phyloP scores from a whole-genome alignment of 495 filamentous ascomycete species.

The Cladorrhinum samala region DNA sequence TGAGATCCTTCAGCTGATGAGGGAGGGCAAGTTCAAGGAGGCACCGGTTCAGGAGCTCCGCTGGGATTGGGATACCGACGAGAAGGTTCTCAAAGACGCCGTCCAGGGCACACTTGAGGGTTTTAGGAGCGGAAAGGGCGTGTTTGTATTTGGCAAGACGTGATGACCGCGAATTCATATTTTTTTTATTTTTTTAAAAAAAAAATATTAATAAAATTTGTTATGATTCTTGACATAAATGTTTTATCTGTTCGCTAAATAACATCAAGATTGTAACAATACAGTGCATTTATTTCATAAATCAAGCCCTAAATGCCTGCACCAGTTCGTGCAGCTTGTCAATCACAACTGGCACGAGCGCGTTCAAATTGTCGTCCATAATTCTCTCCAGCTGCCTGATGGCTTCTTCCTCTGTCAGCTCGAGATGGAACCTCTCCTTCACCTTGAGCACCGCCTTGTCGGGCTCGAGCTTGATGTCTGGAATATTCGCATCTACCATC shows the following conservation, averaged over 20 bases:
- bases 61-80: slow-evolving; percentile 78
- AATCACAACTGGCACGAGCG: slow-evolving; percentile 86
- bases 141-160: slow-evolving; percentile 68
- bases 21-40: slow-evolving; percentile 72
- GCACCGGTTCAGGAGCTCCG: slow-evolving; percentile 68
- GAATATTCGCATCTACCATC: slow-evolving; percentile 97
- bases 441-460: slow-evolving; percentile 93
- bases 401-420: slow-evolving; percentile 90
- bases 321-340: slow-evolving; percentile 91
- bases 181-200: too few relatives aligned
- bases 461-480: slow-evolving; percentile 85
- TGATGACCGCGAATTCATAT: too few relatives aligned
- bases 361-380: slow-evolving; percentile 83
- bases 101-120: slow-evolving; percentile 80
- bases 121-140: slow-evolving; percentile 76
- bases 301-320: slow-evolving; percentile 75
- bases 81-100: slow-evolving; percentile 55
- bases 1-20: slow-evolving; percentile 69
- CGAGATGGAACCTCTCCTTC: slow-evolving; percentile 85
- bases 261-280: background rate
- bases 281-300: background rate
- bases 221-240: too few relatives aligned
- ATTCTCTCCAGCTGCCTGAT: slow-evolving; percentile 78
- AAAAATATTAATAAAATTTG: too few relatives aligned
- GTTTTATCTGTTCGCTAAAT: background rate